These are phyloP conservation scores for Fusarium caatingaense DNA, from an alignment of 2,329 filamentous ascomycete species.

Conservation along the genomic window DNA sequence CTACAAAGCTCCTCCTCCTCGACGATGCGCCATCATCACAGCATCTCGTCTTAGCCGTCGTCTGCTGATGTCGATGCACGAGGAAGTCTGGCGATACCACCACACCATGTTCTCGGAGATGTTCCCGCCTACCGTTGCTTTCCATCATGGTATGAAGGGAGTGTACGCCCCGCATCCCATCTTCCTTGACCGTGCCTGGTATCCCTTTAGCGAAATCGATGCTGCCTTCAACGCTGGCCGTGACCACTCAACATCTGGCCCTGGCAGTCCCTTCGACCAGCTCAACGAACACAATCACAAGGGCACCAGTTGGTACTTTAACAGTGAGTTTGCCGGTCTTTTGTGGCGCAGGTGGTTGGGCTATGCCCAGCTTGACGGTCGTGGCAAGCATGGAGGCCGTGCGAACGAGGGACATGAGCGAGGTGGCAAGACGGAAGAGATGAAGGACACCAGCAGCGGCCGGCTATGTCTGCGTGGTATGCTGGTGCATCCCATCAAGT, in stretches of 20 bases:
- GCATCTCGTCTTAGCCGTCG: conserved; percentile 75
- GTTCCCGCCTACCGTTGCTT: conserved; percentile 76
- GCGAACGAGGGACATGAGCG: conserved; percentile 60
- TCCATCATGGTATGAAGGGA: conserved; percentile 83
- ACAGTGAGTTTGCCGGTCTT: conserved; percentile 79
- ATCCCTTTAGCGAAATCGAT: conserved; percentile 72
- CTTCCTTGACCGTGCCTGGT: conserved; percentile 82
- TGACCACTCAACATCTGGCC: conserved; percentile 73
- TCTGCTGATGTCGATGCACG: conserved; percentile 77
- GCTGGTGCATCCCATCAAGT: conserved; percentile 85
- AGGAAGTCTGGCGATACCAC: conserved; percentile 73
- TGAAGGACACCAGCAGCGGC: conserved; percentile 60
- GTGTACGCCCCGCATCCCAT: conserved; percentile 85
- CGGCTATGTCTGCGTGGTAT: conserved; percentile 84
- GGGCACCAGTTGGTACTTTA: conserved; percentile 87
- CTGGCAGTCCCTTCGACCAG: conserved; percentile 73
- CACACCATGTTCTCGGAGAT: conserved; percentile 84
- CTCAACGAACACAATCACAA: conserved; percentile 85
- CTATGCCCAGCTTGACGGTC: conserved; percentile 64
- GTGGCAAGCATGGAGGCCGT: conserved; percentile 61
- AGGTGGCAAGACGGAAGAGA: conserved; percentile 65
- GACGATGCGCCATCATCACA: conserved; percentile 78
- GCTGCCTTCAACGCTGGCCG: conserved; percentile 81
- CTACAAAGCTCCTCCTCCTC: conserved; percentile 72
- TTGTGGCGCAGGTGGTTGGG: conserved; percentile 84